Evolutionary conservation across 164 flowering plant species (phyloP), one percentile per base, ranked within the genome.

Genomic region (Taxillus chinensis): DNA sequence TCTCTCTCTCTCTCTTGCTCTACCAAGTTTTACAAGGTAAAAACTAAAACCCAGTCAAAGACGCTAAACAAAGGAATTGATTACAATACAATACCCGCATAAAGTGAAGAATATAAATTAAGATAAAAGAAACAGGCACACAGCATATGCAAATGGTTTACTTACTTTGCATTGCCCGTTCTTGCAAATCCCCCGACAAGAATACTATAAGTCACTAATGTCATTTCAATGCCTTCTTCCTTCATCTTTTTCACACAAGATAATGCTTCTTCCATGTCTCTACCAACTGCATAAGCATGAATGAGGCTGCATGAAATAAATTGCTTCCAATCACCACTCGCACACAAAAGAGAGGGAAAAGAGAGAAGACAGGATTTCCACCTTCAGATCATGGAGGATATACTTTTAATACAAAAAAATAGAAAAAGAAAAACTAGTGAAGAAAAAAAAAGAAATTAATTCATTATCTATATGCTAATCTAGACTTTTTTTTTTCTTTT

Each of bases 211-310:
- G 99, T 93, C 69, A 90, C 99, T 77, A 93, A 74, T 66, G 71
- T 93, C 95, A 89, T 64, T 58, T 86, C 91, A 52, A 93, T 75
- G 60, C 83, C 89, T 62, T 89, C 99, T 71, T 77, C 79, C 73
- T 87, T 82, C 99, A 93, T 93, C 77, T 87, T 92, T 71, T 92
- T 84, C 45, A 84, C 89, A 74, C 99, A 93, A 13, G 83, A 80
- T 46, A 93, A 58, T 62, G 99, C 97, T 79, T 92, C 99, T 64
- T 84, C 95, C 99, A 93, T 93, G 77, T 93, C 99, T 87, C 92
- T 84, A 62, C 86, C 99, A 62, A 86, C 95, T 74, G 96, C 86
- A 82, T 93, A 93, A 70, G 97, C 99, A 74, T 93, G 95, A 80
- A 93, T 76, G 72, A 93, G 97, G 87, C 97, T 93, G 98, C 95